Base-by-base conservation (phyloP, 1,139 yeast genomes). In the Zygosaccharomyces sapae region DNA sequence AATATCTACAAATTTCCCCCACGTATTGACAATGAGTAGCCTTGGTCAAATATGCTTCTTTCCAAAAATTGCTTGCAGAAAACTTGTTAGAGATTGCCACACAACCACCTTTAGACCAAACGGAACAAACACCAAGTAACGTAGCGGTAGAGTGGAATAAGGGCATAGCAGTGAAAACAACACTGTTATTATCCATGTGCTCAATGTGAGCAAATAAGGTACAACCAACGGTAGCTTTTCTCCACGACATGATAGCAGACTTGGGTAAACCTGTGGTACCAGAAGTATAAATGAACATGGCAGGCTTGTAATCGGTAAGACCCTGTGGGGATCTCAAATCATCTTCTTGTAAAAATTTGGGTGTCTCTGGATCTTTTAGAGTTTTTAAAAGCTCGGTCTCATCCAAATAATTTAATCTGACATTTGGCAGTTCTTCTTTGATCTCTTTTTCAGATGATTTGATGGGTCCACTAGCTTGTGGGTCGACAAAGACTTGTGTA, bases 201-300 rank as follows among this genome's bases (percentile, higher is more conserved):
- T 86, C 78, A 45, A 86, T 83, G 54, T 76, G 75, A 1, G 89
- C 88, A 65, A 86, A 88, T 36, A 86, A 63, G 6, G 76, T 69
- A 1, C 88, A 73, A 0, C 96, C 95, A 72, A 85, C 72, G 3
- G 65, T 61, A 2, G 85, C 77, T 67, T 89, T 90, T 57, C 88
- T 75, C 96, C 97, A 89, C 3, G 95, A 83, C 81, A 90, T 84
- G 52, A 87, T 83, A 3, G 96, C 97, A 3, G 97, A 86, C 67
- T 90, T 90, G 10, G 98, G 97, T 54, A 89, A 70, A 0, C 97
- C 97, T 0, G 97, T 88, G 6, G 97, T 90, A 39, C 98, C 98
- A 0, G 95, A 86, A 1, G 98, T 92, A 65, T 84, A 90, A 49
- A 90, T 86, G 58, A 87, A 74, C 52, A 83, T 76, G 30, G 87